Base-by-base conservation (phyloP, 306 rosid genomes). In the Vicia sativa region DNA sequence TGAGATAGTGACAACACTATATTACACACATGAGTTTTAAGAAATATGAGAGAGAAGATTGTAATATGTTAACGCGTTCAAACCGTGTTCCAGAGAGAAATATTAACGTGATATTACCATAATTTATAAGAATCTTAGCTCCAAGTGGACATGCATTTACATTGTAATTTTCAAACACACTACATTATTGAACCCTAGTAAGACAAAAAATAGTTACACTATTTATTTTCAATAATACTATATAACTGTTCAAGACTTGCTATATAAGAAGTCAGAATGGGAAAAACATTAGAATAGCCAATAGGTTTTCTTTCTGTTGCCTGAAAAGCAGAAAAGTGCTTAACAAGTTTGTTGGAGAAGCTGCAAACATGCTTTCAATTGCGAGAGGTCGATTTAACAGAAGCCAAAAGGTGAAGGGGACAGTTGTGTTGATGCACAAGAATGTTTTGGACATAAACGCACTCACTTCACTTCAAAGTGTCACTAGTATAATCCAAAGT, bases 361-460 rank as follows among this genome's bases (percentile, higher is more conserved):
- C 8, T n/a, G 70, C 67, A 55, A 46, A 31, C 23, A 57, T 57
- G 63, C 0, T 57, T 57, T 3, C 25, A 31, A 5, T 4, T 4
- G 12, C 14, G 13, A 25, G 6, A n/a, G 23, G 13, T 57, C 1
- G 9, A 15, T 19, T 52, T 18, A 52, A 52, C 15, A 52, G 58
- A 52, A 58, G 72, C 8, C 55, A 45, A 1, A 64, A 64, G 58
- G 48, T 73, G 9, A 73, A 54, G 23, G 78, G 78, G 1, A 73
- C 65, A 0, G 65, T 42, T 38, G 48, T 73, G 25, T 13, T 73
- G 72, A 54, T 42, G 66, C 50, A 12, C 8, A 64, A 64, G 72
- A 54, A 73, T 49, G 65, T 65, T 23, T 21, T 73, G 6, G 77
- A 73, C 35, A 39, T 73, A 54, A 73, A 53, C 15, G 63, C 37